phyloP scores from a whole-genome alignment of 2,329 filamentous ascomycete species.

The Proliferodiscus dingleyae region DNA sequence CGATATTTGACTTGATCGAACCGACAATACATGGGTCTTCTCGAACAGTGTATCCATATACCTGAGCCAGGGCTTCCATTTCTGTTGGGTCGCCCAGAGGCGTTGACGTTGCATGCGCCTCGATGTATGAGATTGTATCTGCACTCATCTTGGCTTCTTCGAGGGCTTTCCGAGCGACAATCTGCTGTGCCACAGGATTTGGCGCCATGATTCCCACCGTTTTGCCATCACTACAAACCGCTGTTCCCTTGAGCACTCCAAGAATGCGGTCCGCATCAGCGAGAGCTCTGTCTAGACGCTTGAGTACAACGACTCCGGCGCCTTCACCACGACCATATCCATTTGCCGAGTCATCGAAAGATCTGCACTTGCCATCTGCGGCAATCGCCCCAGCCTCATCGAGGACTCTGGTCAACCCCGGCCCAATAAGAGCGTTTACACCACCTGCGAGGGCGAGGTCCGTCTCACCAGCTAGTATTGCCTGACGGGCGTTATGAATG shows the following conservation, averaged over 20 bases:
- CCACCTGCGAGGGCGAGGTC: constrained; percentile 25
- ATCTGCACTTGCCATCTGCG: constrained; percentile 27
- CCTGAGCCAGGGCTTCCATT: background rate
- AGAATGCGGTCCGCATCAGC: constrained; percentile 37
- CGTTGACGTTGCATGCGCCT: constrained; percentile 23
- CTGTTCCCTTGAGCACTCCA: constrained; percentile 37
- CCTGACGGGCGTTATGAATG: constrained; percentile 13
- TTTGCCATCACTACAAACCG: constrained; percentile 39
- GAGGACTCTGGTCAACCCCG: constrained; percentile 7
- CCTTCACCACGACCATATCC: constrained; percentile 44
- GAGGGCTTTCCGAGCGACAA: constrained; percentile 9
- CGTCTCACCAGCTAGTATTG: constrained; percentile 28
- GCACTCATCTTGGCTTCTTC: constrained; percentile 11
- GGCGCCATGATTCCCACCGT: constrained; percentile 43
- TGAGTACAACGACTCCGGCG: constrained; percentile 36
- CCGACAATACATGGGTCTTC: constrained; percentile 1
- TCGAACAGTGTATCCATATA: background rate
- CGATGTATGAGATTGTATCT: constrained; percentile 31
- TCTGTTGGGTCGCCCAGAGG: constrained; percentile 14
- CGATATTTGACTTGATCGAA: constrained; percentile 17
- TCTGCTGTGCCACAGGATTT: constrained; percentile 37
- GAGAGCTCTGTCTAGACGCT: constrained; percentile 37
- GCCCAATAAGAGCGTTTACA: constrained; percentile 26
- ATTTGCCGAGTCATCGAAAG: constrained; percentile 13
- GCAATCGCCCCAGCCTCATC: constrained; percentile 22